These are phyloP conservation scores for Eudorina sp. DNA, from an alignment of 139 green algal species.

Conservation along the genomic window DNA sequence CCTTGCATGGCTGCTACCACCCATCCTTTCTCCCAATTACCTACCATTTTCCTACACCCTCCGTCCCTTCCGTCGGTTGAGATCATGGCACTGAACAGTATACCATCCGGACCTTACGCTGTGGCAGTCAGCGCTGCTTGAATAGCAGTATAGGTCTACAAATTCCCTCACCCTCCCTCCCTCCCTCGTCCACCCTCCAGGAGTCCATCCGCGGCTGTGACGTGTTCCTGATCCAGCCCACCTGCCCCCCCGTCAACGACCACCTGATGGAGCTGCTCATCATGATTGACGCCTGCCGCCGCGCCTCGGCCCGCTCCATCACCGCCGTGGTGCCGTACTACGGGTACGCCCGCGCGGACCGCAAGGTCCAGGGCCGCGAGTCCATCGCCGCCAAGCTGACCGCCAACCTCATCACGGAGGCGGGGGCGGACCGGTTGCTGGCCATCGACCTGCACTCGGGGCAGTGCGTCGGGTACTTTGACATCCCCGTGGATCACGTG, in stretches of 20 bases:
- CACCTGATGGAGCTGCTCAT: constrained; percentile 98
- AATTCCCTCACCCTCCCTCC: background rate
- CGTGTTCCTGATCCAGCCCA: constrained; percentile 99
- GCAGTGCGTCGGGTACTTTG: constrained; percentile 98
- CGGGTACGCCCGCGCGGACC: constrained; percentile 95
- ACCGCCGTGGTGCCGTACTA: constrained; percentile 97
- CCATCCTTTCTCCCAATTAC: no score
- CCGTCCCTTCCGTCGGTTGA: no score
- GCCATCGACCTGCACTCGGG: constrained; percentile 97
- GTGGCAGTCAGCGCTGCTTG: no score
- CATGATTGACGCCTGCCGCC: constrained; percentile 95
- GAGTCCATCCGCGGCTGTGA: constrained; percentile 99
- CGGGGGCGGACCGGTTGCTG: constrained; percentile 94
- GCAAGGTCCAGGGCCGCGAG: constrained; percentile 95
- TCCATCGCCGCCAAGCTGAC: constrained; percentile 98
- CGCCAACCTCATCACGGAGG: constrained; percentile 98
- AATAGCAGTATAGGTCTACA: background rate
- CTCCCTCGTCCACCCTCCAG: no score
- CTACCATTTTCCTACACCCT: no score
- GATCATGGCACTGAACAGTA: no score
- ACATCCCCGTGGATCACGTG: constrained; percentile 99
- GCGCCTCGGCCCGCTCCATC: constrained; percentile 95
- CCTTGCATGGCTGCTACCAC: no score
- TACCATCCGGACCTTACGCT: no score
- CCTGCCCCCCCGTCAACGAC: constrained; percentile 96